Evolutionary conservation across 805 yeast genomes (phyloP), one percentile per base, ranked within the genome.

Genomic region (Candida tallmaniae): DNA sequence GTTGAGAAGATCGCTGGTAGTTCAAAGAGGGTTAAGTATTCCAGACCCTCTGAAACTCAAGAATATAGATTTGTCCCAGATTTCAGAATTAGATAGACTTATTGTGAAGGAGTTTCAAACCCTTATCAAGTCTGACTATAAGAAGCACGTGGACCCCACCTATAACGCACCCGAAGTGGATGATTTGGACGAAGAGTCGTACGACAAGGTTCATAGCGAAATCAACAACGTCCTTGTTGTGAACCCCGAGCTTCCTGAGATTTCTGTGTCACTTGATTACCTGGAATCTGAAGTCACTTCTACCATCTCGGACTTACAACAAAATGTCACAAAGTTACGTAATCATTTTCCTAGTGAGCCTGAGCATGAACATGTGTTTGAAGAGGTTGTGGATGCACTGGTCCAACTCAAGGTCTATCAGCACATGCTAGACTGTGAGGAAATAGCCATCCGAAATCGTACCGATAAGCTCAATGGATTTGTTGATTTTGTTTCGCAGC

Each of bases 1-100:
- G 23, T 43, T 58, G 6, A 51, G 76, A 25, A 47, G 76, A 31
- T 71, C 82, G 0, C 66, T 59, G 38, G 78, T 62, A 2, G 52
- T 74, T 1, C 75, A 71, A 45, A 51, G 54, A 32, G 71, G 62
- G 0, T 56, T 78, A 6, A 59, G 63, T 0, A 57, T 72, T 10
- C 78, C 77, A 1, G 31, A 58, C 29, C 60, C 58, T 1, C 31
- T 10, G n/a, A 33, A 24, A 5, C 22, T 42, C 6, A 41, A 35
- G 21, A 11, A 14, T 6, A 6, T 29, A 4, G 38, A 38, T 8
- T 5, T 15, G 14, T 4, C 27, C 7, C 13, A 22, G 2, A 11
- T 12, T 13, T 13, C 29, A 1, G 28, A 12, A 8, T 22, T 55
- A 3, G 56, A 55, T 2, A 19, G 34, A 5, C 22, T 40, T 6